Evolutionary conservation across 257 asterid genomes (phyloP).

Genomic region (Solanum corneliomulleri): DNA sequence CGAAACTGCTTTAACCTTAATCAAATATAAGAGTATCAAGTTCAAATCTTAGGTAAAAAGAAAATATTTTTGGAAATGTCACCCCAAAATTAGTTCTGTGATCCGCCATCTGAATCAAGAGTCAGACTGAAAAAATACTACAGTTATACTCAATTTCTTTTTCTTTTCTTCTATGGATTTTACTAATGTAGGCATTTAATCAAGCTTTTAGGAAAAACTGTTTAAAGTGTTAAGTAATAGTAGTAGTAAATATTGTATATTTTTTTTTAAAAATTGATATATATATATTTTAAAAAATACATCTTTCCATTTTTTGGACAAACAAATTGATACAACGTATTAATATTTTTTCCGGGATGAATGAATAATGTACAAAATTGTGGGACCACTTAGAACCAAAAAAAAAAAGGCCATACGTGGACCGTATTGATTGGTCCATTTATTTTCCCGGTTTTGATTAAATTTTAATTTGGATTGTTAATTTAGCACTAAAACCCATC

Average conservation of each 20-base stretch:
- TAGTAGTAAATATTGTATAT: neutral
- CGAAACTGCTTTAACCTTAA: too few relatives aligned
- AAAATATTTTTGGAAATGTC: too few relatives aligned
- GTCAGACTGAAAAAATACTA: too few relatives aligned
- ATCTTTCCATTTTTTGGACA: neutral
- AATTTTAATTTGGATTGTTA: neutral
- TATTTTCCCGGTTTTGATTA: neutral
- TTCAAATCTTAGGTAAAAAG: fast-evolving
- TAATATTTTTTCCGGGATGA: neutral
- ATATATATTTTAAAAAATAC: neutral
- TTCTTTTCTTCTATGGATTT: too few relatives aligned
- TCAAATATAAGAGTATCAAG: fast-evolving
- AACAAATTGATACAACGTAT: neutral
- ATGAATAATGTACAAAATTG: neutral
- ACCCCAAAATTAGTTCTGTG: too few relatives aligned
- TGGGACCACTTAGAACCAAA: neutral
- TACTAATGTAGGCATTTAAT: neutral
- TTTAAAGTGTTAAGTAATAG: neutral
- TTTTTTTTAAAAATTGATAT: neutral
- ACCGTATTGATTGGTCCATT: neutral
- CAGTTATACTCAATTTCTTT: too few relatives aligned
- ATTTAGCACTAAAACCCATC: neutral
- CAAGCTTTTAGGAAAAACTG: neutral
- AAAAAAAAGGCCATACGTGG: neutral
- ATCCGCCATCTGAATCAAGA: too few relatives aligned